Evolutionary conservation across 202 grass and related monocot genomes (phyloP), one percentile per base, ranked within the genome.

Genomic region (Dendrocalamus latiflorus): DNA sequence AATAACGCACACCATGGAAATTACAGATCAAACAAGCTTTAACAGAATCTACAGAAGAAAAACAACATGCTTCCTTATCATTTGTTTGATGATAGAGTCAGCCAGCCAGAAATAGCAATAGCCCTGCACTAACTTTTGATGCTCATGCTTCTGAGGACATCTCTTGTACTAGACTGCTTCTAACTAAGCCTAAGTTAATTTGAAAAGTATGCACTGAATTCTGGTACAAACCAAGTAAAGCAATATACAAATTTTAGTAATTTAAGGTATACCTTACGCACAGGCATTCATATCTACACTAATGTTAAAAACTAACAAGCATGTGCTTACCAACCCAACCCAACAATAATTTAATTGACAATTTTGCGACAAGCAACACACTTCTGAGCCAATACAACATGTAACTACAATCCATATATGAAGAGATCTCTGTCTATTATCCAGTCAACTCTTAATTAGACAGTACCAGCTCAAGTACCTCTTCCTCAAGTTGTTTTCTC

Each of bases 401-500:
- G 24, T 10, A 63, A 7, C 22, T 17, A 2, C n/a, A 6, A 58
- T 43, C 26, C 30, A 39, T 16, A 17, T 53, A 78, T 30, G 22
- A 72, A 36, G 12, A 76, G 41, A 38, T 58, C 9, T 45, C 20
- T 34, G 62, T 21, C 1, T 45, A 66, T 16, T 72, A 37, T 65
- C 41, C 12, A 37, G 4, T 7, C 3, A 48, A 71, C 22, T 87
- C 30, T 25, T 42, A 69, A 48, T 26, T 56, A 72, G 64, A 62
- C 38, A 63, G 22, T 81, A 65, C 2, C 65, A 81, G 84, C 3
- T 63, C 4, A 69, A 80, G 61, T 89, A 93, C 96, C 89, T 96
- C 96, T 87, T 99, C 89, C 86, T 96, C 91, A 24, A 89, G 85
- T 62, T 91, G 87, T 84, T 99, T 96, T 76, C 76, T 99, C 59